Base-by-base conservation (phyloP, 768 basidiomycete genomes). In the Russula brevipes region DNA sequence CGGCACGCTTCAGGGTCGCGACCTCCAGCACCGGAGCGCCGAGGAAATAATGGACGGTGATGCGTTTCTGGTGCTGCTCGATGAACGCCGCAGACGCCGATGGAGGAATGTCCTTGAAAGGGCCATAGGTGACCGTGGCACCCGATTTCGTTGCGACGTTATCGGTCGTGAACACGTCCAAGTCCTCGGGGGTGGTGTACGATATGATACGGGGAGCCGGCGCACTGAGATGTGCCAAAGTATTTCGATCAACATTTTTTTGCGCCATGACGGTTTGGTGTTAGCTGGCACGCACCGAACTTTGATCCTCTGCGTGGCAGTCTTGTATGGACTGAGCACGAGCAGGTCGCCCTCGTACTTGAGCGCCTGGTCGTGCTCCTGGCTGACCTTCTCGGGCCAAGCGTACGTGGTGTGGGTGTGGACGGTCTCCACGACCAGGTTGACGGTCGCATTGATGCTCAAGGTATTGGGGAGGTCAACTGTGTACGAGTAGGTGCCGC, bases 71-170 rank as follows among this genome's bases (percentile, higher is more conserved):
- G 69, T 84, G 75, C 49, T 78, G 74, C 61, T 79, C 73, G 51
- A 86, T 73, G 71, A 91, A 91, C 4, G 77, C 77, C 8, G 74
- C 54, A 55, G 77, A 80, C 1, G 85, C 74, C 3, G 91, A 88
- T 10, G 83, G 70, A 14, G 86, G 88, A 52, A 96, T 78, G 63
- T 86, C 82, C 71, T 84, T 81, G 76, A 85, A 97, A 14, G 95
- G 94, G 1, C 95, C 95, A 68, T 95, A 95, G 11, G 91, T 93
- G 41, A 97, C 74, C 5, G 88, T 88, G 8, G 88, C 80, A 42
- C 91, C 89, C 50, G 88, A 83, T 73, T 90, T 89, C 44, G 86
- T 85, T 12, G 81, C 86, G 5, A 82, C 70, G 31, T 73, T 76
- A n/a, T 87, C 88, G 17, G 77, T 73, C 16, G 84, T 80, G 72